phyloP scores from a whole-genome alignment of 2,329 filamentous ascomycete genomes.

The Xylariaceae sp. region DNA sequence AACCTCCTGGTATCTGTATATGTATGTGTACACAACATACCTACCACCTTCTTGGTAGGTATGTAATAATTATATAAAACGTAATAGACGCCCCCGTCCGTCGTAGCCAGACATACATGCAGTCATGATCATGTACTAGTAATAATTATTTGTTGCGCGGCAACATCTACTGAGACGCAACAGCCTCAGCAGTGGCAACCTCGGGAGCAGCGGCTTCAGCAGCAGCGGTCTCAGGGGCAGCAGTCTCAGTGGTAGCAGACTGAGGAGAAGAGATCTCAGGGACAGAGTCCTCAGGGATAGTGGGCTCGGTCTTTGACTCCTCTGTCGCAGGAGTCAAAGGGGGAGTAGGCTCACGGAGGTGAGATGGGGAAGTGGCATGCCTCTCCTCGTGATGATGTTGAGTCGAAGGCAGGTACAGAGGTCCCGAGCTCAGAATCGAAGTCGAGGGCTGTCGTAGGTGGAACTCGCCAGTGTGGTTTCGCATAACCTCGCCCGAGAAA shows the following conservation, averaged over 20 bases:
- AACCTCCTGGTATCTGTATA: background rate
- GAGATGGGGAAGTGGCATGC: background rate
- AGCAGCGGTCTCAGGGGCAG: too few species aligned
- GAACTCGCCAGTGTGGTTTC: constrained; percentile 15
- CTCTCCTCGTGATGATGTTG: constrained; percentile 9
- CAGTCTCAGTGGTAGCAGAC: too few species aligned
- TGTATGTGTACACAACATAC: background rate
- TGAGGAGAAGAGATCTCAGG: too few species aligned
- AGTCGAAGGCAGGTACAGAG: constrained; percentile 15
- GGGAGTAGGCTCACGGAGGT: constrained; percentile 16
- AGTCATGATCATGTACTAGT: background rate
- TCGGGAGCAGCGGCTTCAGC: too few species aligned
- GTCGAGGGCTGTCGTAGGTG: constrained; percentile 18
- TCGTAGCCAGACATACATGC: background rate
- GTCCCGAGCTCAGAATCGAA: constrained; percentile 11
- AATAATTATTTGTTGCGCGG: too few species aligned
- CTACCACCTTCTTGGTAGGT: background rate
- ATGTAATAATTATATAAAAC: background rate
- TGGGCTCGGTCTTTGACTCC: constrained; percentile 3
- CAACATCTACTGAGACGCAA: constrained; percentile 2
- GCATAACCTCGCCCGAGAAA: constrained; percentile 16
- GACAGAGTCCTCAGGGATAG: too few species aligned
- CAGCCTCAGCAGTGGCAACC: constrained; percentile 11
- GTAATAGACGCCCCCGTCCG: background rate
- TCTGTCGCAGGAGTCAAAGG: constrained; percentile 12